phyloP scores from a whole-genome alignment of 2,329 filamentous ascomycete species.

The Epichloe sp. region DNA sequence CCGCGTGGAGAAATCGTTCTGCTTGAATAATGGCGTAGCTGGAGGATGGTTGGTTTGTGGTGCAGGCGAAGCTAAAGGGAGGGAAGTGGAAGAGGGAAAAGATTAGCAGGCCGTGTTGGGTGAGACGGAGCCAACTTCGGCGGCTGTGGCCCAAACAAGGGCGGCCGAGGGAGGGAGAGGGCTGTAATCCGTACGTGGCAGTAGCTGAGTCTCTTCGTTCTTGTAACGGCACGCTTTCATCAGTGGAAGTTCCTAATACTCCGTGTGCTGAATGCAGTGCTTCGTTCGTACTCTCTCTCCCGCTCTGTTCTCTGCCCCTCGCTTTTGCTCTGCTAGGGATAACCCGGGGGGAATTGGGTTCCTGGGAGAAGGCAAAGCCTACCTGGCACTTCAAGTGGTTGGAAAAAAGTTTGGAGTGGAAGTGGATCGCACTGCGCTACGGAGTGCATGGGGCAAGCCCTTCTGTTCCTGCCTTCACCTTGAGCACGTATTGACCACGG shows the following conservation, averaged over 20 bases:
- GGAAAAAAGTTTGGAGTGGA: not conserved
- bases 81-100: not conserved
- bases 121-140: constrained; percentile 5
- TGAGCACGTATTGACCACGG: no score
- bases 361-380: not conserved
- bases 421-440: not conserved
- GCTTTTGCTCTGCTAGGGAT: not conserved
- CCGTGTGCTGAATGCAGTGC: not conserved
- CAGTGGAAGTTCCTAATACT: no score
- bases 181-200: not conserved
- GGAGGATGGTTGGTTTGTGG: not conserved
- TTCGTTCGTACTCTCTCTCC: not conserved
- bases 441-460: no score
- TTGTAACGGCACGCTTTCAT: not conserved
- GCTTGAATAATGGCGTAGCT: not conserved
- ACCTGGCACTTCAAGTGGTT: not conserved
- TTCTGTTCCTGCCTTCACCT: no score
- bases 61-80: constrained; percentile 1
- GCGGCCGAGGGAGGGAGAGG: not conserved
- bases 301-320: not conserved
- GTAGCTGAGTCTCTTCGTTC: not conserved
- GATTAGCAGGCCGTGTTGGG: not conserved
- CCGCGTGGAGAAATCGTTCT: not conserved
- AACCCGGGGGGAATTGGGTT: not conserved
- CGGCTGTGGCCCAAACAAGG: constrained; percentile 2